Evolutionary conservation across 2,329 filamentous ascomycete species (phyloP), one percentile per base, ranked within the genome.

Genomic region (Neodidymelliopsis sp.): DNA sequence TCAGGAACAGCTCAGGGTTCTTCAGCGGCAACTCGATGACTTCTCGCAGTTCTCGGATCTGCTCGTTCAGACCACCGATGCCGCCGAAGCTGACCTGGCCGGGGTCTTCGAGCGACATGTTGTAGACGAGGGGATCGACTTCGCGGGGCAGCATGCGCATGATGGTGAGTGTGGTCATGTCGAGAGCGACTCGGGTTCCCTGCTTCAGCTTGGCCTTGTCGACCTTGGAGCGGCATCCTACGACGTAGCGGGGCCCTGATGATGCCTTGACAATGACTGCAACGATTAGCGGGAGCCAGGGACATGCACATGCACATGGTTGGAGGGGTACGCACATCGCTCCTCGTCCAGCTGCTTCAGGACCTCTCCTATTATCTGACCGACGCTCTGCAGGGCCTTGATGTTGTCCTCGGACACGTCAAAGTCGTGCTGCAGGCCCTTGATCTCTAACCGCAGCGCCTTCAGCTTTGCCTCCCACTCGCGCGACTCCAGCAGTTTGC

Each of bases 391-490:
- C 69, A 99, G 80, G 61, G 94, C 94, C 81, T 99, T 99, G 82
- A 99, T 97, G 79, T 97, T 97, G 62, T 99, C 95, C 74, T 99
- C 94, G 43, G 94, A 97, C 62, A 93, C 86, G 74, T 99, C 93
- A 70, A 92, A 99, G 67, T 97, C 92, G 71, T 89, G 91, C 73
- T 96, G 91, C 45, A 97, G 78, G 52, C 89, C 91, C 80, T 97
- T 99, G 75, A 99, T 97, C 64, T 97, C 94, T 77, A 96, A 80
- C 56, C 94, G 90, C 66, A 99, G 80, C 42, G 88, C 85, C 81
- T 97, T 99, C 54, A 99, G 84, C 82, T 97, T 99, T 41, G 93
- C 88, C 77, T 99, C 95, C 91, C 91, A 97, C 82, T 99, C 94
- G 76, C 95, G 86, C 65, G 95, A 96, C 76, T 99, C 93, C 69